Evolutionary conservation across 805 yeast genomes (phyloP), one percentile per base, ranked within the genome.

Genomic region (Saturnispora zaruensis): DNA sequence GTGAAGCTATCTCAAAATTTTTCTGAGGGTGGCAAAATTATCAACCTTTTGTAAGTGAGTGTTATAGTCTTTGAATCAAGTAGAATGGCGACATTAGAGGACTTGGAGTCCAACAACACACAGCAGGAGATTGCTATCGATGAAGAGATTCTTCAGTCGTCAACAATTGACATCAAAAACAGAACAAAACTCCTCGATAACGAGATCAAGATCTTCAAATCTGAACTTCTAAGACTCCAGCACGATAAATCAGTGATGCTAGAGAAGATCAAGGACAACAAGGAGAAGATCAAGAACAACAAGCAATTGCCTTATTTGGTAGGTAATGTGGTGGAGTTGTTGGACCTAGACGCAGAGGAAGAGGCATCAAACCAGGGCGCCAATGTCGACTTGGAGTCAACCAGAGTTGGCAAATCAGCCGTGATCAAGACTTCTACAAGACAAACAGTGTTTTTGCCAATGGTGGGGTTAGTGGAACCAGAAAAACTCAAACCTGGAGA

Each of bases 381-480:
- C 51, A 91, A 90, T 62, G 85, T 89, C 44, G 97, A 93, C 67
- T 72, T 87, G 58, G 96, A 93, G 63, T 86, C 96, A 44, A 78
- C 95, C 11, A 81, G 96, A 55, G 79, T 79, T 41, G 98, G 99
- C 6, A 89, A 91, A 69, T 88, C 96, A n/a, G 99, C 99, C 1
- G 99, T 93, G 34, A 87, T 93, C 55, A 93, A 93, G 69, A 93
- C 99, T 0, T 87, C 96, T 0, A 93, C 99, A 8, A 81, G 99
- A 63, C 99, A 93, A 65, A 93, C 99, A 3, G 95, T 93, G 32
- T 93, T 93, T 61, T 72, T 93, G 64, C 99, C 99, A 33, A 78
- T 93, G 69, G 86, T 93, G 51, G 99, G 99, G 20, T 72, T 93
- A 48, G 99, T 93, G 20, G 97, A 90, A 59, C 90, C 96, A 1